Evolutionary conservation across 257 asterid genomes (phyloP), one percentile per base, ranked within the genome.

Genomic region (Solanum tarijense): DNA sequence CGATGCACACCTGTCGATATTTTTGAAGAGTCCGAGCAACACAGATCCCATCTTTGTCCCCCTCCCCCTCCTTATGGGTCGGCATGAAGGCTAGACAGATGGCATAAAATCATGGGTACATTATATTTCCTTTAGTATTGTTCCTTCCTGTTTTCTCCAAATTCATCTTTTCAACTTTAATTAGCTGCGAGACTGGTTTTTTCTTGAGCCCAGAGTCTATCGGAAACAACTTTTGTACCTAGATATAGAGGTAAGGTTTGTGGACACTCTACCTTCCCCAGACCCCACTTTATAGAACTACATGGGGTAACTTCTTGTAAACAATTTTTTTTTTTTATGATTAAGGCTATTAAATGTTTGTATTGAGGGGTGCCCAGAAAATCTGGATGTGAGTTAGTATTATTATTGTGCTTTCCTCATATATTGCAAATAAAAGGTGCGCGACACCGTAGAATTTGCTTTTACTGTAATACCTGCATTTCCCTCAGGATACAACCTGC

Each of bases 401-500:
- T 46, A 46, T 5, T 82, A 29, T 29, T 16, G 35, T 39, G 52
- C 16, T 43, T 81, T 79, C 21, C 68, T 82, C 21, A 31, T 10
- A 46, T 16, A 82, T 29, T 82, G 20, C 85, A 82, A 82, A 48
- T 71, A 69, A 66, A 88, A 69, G 32, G 39, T 34, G 87, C 52
- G 66, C 75, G 52, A 5, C 12, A 31, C 43, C 3, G 84, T 88
- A 72, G 88, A 82, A 27, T 79, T 87, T 87, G 78, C 83, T 88
- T 10, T 38, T 87, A n/a, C 86, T 76, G 88, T 91, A 86, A 86
- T 72, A 65, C 89, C 84, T 85, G 89, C 87, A 85, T 91, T 89
- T 86, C 27, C 85, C 84, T 86, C 91, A 91, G 92, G 93, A 87
- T 87, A 48, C 92, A 73, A 84, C 89, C 83, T 87, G 91, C 91